Percentiles rank a stretch among this genome's conserved stretches.
Evolutionary conservation across 1,139 yeast species (phyloP).

Genomic region (Kurtzmaniella quercitrusa): DNA sequence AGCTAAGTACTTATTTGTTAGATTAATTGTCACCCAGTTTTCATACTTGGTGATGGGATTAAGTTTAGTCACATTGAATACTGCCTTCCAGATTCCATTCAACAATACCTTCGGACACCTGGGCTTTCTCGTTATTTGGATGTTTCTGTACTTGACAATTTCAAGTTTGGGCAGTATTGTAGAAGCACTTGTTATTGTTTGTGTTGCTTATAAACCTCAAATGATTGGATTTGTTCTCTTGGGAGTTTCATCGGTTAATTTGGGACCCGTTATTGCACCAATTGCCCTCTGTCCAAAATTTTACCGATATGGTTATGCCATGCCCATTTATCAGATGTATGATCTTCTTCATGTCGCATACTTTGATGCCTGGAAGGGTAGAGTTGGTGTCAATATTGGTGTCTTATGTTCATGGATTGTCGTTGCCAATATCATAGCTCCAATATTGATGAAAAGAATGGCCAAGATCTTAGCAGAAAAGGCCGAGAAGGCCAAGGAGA

Average conservation of each 20-base stretch:
- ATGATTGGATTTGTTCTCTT: conserved; percentile 46
- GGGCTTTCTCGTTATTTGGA: conserved; percentile 50
- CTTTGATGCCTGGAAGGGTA: conserved; percentile 41
- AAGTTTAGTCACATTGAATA: conserved; percentile 36
- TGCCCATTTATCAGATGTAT: conserved; percentile 47
- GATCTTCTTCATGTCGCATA: conserved; percentile 44
- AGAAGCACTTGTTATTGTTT: conserved; percentile 37
- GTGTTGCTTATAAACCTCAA: conserved; percentile 37
- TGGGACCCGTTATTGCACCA: conserved; percentile 47
- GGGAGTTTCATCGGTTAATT: conserved; percentile 39
- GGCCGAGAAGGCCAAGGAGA: conserved; percentile 13
- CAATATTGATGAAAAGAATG: conserved; percentile 35
- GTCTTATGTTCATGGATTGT: conserved; percentile 46
- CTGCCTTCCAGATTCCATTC: conserved; percentile 39
- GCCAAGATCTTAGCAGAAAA: conserved; percentile 14
- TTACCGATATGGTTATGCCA: conserved; percentile 48
- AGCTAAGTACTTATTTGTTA: conserved; percentile 32
- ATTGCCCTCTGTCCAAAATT: conserved; percentile 41
- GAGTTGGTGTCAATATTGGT: conserved; percentile 45
- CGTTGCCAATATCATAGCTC: conserved; percentile 32
- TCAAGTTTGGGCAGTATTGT: conserved; percentile 49
- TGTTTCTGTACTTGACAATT: conserved; percentile 40
- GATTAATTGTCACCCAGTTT: conserved; percentile 38
- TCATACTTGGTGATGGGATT: conserved; percentile 40
- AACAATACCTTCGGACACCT: conserved; percentile 35